Conservation (phyloP, 805 yeast species). For the Candida glaebosa region DNA sequence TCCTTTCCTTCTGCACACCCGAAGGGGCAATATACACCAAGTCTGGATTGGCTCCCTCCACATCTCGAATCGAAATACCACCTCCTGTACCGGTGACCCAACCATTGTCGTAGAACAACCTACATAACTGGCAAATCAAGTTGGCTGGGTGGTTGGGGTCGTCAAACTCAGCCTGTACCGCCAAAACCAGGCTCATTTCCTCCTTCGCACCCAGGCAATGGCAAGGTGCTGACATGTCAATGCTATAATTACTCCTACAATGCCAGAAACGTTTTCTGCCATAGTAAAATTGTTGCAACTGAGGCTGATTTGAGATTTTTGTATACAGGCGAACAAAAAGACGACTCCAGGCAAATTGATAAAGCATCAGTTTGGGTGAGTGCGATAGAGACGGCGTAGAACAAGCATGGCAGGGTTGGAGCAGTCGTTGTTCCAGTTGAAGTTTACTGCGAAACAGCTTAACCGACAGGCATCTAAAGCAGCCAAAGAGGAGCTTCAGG, state of each 20-base stretch:
- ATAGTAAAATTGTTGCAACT: not conserved
- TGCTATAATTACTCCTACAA: not conserved
- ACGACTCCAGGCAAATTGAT: not conserved
- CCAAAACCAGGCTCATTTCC: slow-evolving; percentile 2
- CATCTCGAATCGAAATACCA: slow-evolving; percentile 73
- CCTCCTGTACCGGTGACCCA: slow-evolving; percentile 99
- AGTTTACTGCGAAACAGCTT: slow-evolving; percentile 91
- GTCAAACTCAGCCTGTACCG: slow-evolving; percentile 23
- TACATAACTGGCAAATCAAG: slow-evolving; percentile 77
- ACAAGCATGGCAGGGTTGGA: slow-evolving; percentile 39
- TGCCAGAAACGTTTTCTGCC: not conserved
- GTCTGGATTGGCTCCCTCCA: slow-evolving; percentile 40
- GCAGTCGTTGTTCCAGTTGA: slow-evolving; percentile 61
- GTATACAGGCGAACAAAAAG: not conserved
- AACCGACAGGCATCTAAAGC: slow-evolving; percentile 88
- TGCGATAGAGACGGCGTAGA: not conserved
- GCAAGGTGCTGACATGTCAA: slow-evolving; percentile 15
- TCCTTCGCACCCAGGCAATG: slow-evolving; percentile 9
- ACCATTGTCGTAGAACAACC: slow-evolving; percentile 69
- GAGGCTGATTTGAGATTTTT: not conserved
- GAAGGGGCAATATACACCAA: slow-evolving; percentile 81
- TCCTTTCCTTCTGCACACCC: slow-evolving; percentile 92
- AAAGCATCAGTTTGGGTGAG: not conserved
- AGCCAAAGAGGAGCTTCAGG: slow-evolving; percentile 83
- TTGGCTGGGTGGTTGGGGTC: slow-evolving; percentile 76